phyloP scores from a whole-genome alignment of 345 rosid species.

The Brassica incana region DNA sequence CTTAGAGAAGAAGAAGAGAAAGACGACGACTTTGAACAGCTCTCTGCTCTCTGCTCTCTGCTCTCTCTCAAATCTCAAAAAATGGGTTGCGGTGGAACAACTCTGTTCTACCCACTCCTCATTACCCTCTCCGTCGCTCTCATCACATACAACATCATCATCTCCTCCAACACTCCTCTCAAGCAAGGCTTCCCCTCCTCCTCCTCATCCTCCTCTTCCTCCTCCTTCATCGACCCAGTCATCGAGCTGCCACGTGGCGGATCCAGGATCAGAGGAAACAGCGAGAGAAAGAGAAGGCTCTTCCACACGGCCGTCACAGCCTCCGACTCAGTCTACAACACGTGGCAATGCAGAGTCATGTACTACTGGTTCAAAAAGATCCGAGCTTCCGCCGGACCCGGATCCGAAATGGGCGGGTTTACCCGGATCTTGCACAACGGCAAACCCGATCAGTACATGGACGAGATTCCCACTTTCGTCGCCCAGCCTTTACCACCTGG shows the following conservation, averaged over 20 bases:
- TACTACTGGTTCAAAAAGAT: conserved; percentile 96
- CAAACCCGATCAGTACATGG: conserved; percentile 74
- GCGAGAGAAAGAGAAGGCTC: conserved; percentile 41
- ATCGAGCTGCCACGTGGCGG: conserved; percentile 70
- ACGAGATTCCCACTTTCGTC: conserved; percentile 95
- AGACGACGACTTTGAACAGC: conserved; percentile 36
- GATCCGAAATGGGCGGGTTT: conserved; percentile 88
- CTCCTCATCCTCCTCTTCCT: conserved; percentile 35
- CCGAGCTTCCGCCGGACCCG: conserved; percentile 57
- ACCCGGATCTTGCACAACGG: conserved; percentile 97
- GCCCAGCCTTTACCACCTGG: conserved; percentile 94
- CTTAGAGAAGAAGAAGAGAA: not conserved
- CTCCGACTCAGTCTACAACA: conserved; percentile 86
- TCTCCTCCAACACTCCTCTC: conserved; percentile 91
- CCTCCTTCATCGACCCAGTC: conserved; percentile 52
- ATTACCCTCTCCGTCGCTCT: conserved; percentile 79
- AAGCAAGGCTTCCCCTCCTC: conserved; percentile 64
- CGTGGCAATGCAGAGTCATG: conserved; percentile 98
- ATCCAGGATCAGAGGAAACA: conserved; percentile 38
- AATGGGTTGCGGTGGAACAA: conserved; percentile 70
- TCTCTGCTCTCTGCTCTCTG: conserved; percentile 31
- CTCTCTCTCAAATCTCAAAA: conserved; percentile 30
- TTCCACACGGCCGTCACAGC: conserved; percentile 99
- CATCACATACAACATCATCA: conserved; percentile 92
- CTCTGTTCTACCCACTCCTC: conserved; percentile 61